Base-by-base conservation (phyloP, 306 rosid genomes). In the Ochetophila trinervis region DNA sequence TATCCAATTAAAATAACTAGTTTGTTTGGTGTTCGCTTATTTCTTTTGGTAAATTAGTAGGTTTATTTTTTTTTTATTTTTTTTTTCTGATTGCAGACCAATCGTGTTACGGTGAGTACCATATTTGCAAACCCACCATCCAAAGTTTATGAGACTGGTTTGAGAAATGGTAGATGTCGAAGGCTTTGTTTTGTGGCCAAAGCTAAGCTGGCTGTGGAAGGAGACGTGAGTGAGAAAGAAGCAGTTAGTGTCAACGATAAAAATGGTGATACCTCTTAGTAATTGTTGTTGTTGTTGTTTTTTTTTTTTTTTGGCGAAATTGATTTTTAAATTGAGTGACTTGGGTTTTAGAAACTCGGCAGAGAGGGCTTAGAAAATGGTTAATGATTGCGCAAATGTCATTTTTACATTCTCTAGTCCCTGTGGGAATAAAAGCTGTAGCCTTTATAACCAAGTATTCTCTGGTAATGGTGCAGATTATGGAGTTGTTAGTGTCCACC, bases 401-500 rank as follows among this genome's bases (percentile, higher is more conserved):
- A 8, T 44, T 44, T 44, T 44, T 35, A 15, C 16, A 1, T 34
- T 55, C 37, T 72, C 17, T 35, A 15, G 50, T 57, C 34, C 36
- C 1, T 57, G 23, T 54, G 36, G n/a, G 5, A 9, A 51, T 54
- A 20, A 20, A 63, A 20, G 32, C 32, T 37, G 23, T 4, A 12
- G 55, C 32, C 27, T 51, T 57, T 72, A n/a, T n/a, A 19, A 18
- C 52, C 21, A 53, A 66, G 37, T 20, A 4, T 61, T 47, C 76
- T 68, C 51, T 79, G 72, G 48, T 72, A 17, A 54, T 56, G 63
- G 8, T 63, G 68, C 86, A 89, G 97, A 89, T 83, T 87, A 80
- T 71, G 97, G 97, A n/a, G 86, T 86, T 11, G 95, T 86, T 65
- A 63, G 77, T 55, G 68, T 93, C 57, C 99, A 93, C 88, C 99